A percentile compares a stretch with the other conserved stretches of the same genome.
Conservation (phyloP, 768 basidiomycete genomes). For the Hypholoma fasciculare region DNA sequence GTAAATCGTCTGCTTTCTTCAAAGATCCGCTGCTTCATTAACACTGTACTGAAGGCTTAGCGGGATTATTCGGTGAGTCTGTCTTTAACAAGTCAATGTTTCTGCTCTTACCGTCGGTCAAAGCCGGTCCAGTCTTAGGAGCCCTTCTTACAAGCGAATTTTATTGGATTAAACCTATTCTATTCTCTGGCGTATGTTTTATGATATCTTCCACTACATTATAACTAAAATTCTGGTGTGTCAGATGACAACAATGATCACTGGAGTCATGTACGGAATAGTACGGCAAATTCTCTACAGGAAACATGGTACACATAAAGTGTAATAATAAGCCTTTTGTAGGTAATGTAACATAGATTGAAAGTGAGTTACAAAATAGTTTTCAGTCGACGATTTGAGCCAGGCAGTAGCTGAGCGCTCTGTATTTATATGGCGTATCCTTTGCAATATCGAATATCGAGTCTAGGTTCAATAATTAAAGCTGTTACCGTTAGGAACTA, state of each 20-base stretch:
- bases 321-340: not conserved
- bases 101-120: not conserved
- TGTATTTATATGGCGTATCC: too few species aligned
- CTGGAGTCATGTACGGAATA: not conserved
- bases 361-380: too few species aligned
- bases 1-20: not conserved
- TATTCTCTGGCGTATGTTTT: not conserved
- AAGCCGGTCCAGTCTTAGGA: not conserved
- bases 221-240: not conserved
- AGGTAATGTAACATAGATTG: too few species aligned
- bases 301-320: not conserved
- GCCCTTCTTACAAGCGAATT: not conserved
- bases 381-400: too few species aligned
- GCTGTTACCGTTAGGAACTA: too few species aligned
- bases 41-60: not conserved
- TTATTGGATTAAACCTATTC: not conserved
- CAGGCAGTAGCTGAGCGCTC: too few species aligned
- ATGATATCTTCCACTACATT: not conserved
- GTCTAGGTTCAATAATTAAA: too few species aligned
- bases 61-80: not conserved
- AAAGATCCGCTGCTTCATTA: not conserved
- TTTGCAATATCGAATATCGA: too few species aligned
- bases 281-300: not conserved
- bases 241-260: not conserved
- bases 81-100: not conserved